These are phyloP conservation scores for Blastocystis sp. DNA, from an alignment of 352 stramenopile genomes.

Conservation along the genomic window DNA sequence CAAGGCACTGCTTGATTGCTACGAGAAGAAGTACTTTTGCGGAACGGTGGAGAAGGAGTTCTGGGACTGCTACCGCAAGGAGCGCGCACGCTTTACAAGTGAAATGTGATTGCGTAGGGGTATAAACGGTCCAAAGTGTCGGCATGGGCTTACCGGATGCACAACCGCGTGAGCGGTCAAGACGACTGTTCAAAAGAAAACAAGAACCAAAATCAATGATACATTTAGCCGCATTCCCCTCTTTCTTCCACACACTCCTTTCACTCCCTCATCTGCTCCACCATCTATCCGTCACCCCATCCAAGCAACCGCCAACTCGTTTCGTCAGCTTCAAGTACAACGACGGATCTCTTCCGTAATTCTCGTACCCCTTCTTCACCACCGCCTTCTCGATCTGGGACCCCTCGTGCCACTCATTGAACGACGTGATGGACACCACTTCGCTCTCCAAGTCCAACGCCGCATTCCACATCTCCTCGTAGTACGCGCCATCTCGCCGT, in stretches of 20 bases:
- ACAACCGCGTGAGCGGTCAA: slow-evolving; percentile 28
- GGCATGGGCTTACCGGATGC: slow-evolving; percentile 20
- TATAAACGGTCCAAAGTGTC: slow-evolving; percentile 49
- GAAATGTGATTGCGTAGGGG: slow-evolving; percentile 15
- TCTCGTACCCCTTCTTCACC: slow-evolving; percentile 46
- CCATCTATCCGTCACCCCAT: background rate
- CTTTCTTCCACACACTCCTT: background rate
- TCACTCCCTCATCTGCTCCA: slow-evolving; percentile 23
- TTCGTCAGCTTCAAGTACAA: slow-evolving; percentile 66
- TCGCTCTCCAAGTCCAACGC: slow-evolving; percentile 30
- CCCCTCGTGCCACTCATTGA: slow-evolving; percentile 73
- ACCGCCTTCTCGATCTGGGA: slow-evolving; percentile 71
- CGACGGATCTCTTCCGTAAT: slow-evolving; percentile 60
- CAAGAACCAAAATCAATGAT: background rate
- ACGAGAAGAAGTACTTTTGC: slow-evolving; percentile 67
- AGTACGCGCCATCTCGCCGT: slow-evolving; percentile 69
- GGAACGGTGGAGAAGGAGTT: slow-evolving; percentile 63
- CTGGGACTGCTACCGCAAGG: slow-evolving; percentile 61
- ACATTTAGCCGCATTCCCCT: slow-evolving; percentile 43
- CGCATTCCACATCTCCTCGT: slow-evolving; percentile 68
- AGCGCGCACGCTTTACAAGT: slow-evolving; percentile 3
- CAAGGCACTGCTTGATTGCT: slow-evolving; percentile 36
- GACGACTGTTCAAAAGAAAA: slow-evolving; percentile 6
- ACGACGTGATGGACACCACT: slow-evolving; percentile 70
- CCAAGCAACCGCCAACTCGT: background rate